These are phyloP conservation scores for Tetragonia tetragonoides DNA, from an alignment of 148 eudicot genomes.

Conservation along the genomic window DNA sequence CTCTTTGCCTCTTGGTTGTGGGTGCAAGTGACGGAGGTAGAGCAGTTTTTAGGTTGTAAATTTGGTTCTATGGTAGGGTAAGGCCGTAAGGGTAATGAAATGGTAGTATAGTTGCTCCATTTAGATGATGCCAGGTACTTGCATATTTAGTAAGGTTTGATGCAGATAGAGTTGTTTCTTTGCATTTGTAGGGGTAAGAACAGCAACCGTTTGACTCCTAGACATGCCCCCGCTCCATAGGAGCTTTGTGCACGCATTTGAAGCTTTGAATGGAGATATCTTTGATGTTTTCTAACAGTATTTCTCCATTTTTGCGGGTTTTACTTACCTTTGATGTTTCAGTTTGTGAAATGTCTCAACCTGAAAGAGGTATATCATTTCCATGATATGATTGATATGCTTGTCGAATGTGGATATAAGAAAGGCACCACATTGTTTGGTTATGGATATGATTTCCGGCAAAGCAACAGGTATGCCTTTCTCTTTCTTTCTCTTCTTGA, in stretches of 20 bases:
- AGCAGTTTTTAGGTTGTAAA: neutral
- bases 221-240: neutral
- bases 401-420: conserved; percentile 74
- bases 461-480: conserved; percentile 74
- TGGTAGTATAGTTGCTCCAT: neutral
- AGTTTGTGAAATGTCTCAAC: conserved; percentile 64
- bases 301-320: neutral
- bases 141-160: no score
- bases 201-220: neutral
- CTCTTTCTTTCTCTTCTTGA: neutral
- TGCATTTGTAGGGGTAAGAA: neutral
- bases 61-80: neutral
- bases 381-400: conserved; percentile 96
- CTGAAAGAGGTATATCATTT: conserved; percentile 83
- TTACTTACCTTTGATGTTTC: conserved; percentile 26
- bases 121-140: no score
- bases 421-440: conserved; percentile 97
- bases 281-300: neutral
- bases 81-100: no score
- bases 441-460: conserved; percentile 92
- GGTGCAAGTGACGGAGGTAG: neutral
- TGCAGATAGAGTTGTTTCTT: no score
- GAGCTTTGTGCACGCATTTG: neutral
- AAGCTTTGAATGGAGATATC: neutral
- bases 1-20: neutral